These are phyloP conservation scores for Butyriboletus loyo DNA, from an alignment of 768 basidiomycete species.

Conservation along the genomic window DNA sequence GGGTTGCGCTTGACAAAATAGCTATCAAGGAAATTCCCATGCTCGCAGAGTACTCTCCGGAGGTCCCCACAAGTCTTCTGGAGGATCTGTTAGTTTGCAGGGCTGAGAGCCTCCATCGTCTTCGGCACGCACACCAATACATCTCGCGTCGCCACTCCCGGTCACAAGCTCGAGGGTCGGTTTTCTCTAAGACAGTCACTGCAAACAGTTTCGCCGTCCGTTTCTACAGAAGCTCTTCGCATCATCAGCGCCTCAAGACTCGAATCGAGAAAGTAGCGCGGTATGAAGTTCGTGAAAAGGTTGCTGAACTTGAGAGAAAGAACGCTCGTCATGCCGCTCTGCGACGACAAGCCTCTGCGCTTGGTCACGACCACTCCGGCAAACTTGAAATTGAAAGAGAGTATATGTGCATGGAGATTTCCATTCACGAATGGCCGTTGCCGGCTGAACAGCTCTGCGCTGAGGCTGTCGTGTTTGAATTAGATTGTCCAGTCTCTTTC, in stretches of 20 bases:
- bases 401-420: too few species aligned
- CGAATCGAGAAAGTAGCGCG: constrained; percentile 31
- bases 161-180: too few species aligned
- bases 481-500: too few species aligned
- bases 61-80: constrained; percentile 32
- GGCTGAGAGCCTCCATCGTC: constrained; percentile 25
- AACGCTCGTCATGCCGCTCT: constrained; percentile 23
- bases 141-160: constrained; percentile 27
- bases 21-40: too few species aligned
- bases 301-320: too few species aligned
- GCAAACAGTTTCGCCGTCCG: too few species aligned
- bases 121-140: constrained; percentile 32
- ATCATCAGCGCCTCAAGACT: constrained; percentile 20
- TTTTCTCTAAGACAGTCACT: constrained; percentile 30
- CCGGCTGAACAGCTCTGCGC: too few species aligned
- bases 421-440: too few species aligned
- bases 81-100: constrained; percentile 41
- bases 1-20: constrained; percentile 46
- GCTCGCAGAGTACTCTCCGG: too few species aligned
- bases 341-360: not conserved
- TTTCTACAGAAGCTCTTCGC: too few species aligned
- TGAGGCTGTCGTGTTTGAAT: too few species aligned
- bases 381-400: constrained; percentile 13
- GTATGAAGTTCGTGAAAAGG: constrained; percentile 15
- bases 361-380: constrained; percentile 24